Conservation (phyloP, 2,329 filamentous ascomycete genomes). For the Furcasterigmium furcatum region DNA sequence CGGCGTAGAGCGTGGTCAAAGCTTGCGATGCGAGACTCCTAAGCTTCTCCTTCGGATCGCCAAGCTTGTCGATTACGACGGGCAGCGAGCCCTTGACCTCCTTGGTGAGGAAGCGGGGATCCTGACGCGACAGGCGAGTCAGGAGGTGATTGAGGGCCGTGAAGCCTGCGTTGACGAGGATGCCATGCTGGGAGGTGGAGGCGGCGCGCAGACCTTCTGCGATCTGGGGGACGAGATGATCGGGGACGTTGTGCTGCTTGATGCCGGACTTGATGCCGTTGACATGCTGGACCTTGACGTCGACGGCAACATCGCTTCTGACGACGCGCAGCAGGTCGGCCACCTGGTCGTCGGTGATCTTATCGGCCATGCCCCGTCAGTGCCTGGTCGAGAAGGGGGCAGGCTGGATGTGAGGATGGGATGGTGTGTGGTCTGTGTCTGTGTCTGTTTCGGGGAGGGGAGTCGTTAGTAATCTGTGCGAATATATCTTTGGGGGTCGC, state of each 20-base stretch:
- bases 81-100: conserved; percentile 71
- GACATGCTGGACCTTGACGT: conserved; percentile 68
- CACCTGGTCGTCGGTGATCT: conserved; percentile 57
- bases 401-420: background rate
- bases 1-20: conserved; percentile 72
- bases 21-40: conserved; percentile 71
- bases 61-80: conserved; percentile 77
- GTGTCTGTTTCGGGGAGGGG: background rate
- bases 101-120: conserved; percentile 68
- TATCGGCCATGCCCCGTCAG: conserved; percentile 46
- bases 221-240: conserved; percentile 64
- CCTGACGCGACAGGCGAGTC: conserved; percentile 81
- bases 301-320: conserved; percentile 62
- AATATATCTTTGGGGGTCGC: too few species aligned
- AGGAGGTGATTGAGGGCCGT: conserved; percentile 84
- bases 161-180: conserved; percentile 78
- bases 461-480: background rate
- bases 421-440: background rate
- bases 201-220: conserved; percentile 80
- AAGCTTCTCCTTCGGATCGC: conserved; percentile 84
- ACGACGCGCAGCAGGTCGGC: conserved; percentile 49
- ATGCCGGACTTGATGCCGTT: conserved; percentile 80
- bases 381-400: background rate
- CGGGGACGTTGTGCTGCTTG: conserved; percentile 88
- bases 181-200: conserved; percentile 71